Evolutionary conservation across 768 basidiomycete species (phyloP).

Genomic region (Phlebiopsis gigantea): DNA sequence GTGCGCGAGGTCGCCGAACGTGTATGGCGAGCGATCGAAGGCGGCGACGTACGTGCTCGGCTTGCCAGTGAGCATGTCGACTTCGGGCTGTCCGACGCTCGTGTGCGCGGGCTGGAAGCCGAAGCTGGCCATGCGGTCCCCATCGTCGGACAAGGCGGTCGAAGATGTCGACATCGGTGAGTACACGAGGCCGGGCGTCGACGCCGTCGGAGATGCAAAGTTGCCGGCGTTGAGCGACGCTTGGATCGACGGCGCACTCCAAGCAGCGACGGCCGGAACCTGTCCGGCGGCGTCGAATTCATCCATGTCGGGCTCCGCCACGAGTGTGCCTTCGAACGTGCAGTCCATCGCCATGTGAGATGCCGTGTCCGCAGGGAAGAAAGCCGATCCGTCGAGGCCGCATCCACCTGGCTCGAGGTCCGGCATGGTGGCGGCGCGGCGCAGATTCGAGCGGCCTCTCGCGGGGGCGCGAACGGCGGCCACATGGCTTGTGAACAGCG

Average conservation of each 20-base stretch:
- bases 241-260: background rate
- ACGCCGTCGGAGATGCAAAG: constrained; percentile 18
- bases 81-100: background rate
- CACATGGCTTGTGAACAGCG: background rate
- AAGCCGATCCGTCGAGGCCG: background rate
- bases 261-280: background rate
- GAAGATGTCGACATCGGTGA: constrained; percentile 24
- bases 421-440: constrained; percentile 20
- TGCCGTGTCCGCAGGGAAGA: background rate
- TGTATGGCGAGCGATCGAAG: background rate
- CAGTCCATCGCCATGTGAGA: background rate
- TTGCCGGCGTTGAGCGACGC: background rate
- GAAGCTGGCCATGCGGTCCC: constrained; percentile 21
- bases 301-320: constrained; percentile 9
- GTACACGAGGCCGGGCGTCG: constrained; percentile 22
- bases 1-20: background rate
- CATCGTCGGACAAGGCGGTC: constrained; percentile 23
- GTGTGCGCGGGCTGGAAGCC: constrained; percentile 10
- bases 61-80: background rate
- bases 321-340: background rate
- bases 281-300: background rate
- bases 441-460: constrained; percentile 4
- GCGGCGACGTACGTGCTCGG: background rate
- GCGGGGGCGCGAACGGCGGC: background rate
- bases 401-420: constrained; percentile 2